Conservation (phyloP, 1,139 yeast genomes). For the Saccharomyces hybrid region DNA sequence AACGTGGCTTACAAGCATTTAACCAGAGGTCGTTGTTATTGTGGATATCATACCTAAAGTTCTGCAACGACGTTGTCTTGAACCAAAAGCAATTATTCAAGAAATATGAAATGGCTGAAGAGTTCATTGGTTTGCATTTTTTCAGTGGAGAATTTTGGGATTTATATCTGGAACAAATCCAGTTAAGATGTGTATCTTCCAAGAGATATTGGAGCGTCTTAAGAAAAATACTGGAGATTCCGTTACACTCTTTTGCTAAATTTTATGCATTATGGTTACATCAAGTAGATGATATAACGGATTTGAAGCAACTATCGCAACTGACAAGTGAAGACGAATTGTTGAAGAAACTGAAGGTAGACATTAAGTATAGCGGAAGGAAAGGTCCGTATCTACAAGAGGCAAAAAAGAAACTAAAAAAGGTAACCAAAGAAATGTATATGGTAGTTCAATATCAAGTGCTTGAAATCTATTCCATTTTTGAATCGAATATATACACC, state of each 20-base stretch:
- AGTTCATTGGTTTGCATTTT: conserved; percentile 62
- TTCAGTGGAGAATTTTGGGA: conserved; percentile 71
- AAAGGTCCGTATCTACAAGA: conserved; percentile 27
- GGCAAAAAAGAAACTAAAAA: conserved; percentile 25
- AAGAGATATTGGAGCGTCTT: conserved; percentile 44
- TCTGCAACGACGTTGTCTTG: conserved; percentile 40
- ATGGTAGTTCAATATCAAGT: conserved; percentile 28
- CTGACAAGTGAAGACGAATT: conserved; percentile 29
- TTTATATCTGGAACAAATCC: conserved; percentile 51
- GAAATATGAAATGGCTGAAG: conserved; percentile 59
- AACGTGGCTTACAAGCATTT: conserved; percentile 40
- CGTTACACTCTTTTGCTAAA: conserved; percentile 67
- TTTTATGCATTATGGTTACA: conserved; percentile 44
- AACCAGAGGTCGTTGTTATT: conserved; percentile 45
- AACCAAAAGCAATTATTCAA: conserved; percentile 32
- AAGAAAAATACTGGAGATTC: conserved; percentile 58
- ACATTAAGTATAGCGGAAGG: conserved; percentile 20
- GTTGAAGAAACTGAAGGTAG: conserved; percentile 29
- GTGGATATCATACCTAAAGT: conserved; percentile 65
- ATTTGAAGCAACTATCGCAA: conserved; percentile 28
- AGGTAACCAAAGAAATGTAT: conserved; percentile 29
- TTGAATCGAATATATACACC: conserved; percentile 25
- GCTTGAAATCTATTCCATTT: conserved; percentile 26
- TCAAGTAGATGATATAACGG: conserved; percentile 32
- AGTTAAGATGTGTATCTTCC: conserved; percentile 33